Percentiles rank a stretch among this genome's conserved stretches.
Evolutionary conservation across 768 basidiomycete species (phyloP).

Genomic region (Kwoniella heveanensis): DNA sequence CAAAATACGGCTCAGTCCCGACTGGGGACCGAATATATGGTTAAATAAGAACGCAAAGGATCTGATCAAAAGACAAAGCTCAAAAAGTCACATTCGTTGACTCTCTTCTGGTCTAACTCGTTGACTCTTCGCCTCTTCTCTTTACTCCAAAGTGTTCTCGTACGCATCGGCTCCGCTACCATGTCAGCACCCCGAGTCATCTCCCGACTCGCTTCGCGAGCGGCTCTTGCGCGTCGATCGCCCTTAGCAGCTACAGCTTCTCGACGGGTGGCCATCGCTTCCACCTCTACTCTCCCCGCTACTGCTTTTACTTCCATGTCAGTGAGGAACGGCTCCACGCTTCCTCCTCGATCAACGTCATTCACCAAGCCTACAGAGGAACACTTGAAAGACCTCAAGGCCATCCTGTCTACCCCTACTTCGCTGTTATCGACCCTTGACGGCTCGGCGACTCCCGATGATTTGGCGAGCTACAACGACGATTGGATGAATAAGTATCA

Average conservation of each 20-base stretch:
- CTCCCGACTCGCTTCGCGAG: slow-evolving; percentile 7
- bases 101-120: too few species aligned
- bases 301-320: neutral
- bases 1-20: neutral
- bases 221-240: slow-evolving; percentile 7
- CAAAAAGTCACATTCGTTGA: too few species aligned
- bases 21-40: neutral
- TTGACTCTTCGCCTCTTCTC: too few species aligned
- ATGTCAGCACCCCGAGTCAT: slow-evolving; percentile 16
- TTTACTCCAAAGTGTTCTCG: too few species aligned
- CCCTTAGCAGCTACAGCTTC: neutral
- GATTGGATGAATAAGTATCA: slow-evolving; percentile 97
- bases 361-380: slow-evolving; percentile 47
- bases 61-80: too few species aligned
- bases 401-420: slow-evolving; percentile 51
- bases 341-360: slow-evolving; percentile 40
- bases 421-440: slow-evolving; percentile 55
- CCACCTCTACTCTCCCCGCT: neutral
- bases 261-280: slow-evolving; percentile 1
- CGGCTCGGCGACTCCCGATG: slow-evolving; percentile 55
- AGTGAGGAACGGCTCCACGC: slow-evolving; percentile 40
- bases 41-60: neutral
- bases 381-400: slow-evolving; percentile 53
- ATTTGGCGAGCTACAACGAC: slow-evolving; percentile 76
- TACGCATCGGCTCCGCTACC: neutral